Conservation (phyloP, 345 rosid genomes). For the Populus ilicifolia region DNA sequence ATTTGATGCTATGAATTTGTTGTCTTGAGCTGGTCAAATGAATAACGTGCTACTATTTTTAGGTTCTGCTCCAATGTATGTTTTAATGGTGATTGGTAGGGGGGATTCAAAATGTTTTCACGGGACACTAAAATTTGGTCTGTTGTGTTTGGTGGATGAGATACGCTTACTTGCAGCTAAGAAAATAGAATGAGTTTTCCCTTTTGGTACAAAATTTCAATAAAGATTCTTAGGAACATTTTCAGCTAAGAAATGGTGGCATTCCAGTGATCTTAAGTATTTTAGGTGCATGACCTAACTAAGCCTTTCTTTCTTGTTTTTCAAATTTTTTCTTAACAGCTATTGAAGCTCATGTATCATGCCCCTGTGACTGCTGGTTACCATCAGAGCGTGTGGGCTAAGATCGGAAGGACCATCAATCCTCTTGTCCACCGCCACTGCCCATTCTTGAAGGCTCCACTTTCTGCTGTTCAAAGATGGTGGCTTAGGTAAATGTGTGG, state of each 20-base stretch:
- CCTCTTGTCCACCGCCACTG: constrained; percentile 62
- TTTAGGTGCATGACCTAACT: not conserved
- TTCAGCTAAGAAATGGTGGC: too few relatives aligned
- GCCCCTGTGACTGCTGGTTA: constrained; percentile 86
- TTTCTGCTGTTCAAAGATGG: constrained; percentile 77
- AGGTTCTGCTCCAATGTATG: not conserved
- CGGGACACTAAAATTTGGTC: not conserved
- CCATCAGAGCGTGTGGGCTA: constrained; percentile 84
- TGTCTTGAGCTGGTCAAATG: not conserved
- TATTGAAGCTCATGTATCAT: constrained; percentile 91
- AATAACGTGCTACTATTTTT: not conserved
- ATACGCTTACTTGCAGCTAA: not conserved
- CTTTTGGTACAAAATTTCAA: not conserved
- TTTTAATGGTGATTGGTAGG: too few relatives aligned
- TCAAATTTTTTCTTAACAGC: constrained; percentile 36
- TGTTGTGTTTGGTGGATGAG: not conserved
- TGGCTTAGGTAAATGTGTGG: constrained; percentile 58
- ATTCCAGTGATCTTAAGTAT: not conserved
- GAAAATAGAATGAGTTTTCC: not conserved
- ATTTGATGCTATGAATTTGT: not conserved
- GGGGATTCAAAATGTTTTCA: not conserved
- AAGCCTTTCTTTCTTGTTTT: not conserved
- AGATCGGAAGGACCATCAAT: constrained; percentile 58
- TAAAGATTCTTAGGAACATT: not conserved
- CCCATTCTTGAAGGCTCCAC: constrained; percentile 70